Evolutionary conservation across 108 stramenopile genomes (phyloP).

Genomic region (Conticribra weissflogii): DNA sequence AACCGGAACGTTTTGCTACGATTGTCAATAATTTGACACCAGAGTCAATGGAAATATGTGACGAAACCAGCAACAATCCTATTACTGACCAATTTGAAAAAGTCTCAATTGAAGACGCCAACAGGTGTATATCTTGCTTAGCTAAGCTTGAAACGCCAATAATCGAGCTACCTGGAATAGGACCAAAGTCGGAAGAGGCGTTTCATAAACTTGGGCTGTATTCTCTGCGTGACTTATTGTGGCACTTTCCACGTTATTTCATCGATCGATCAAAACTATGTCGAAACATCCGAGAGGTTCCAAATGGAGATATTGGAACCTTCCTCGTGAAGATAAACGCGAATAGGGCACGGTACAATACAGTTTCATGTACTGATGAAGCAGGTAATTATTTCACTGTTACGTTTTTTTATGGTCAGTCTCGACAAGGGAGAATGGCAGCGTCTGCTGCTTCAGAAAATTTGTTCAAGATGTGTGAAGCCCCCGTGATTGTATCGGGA

Average conservation of each 20-base stretch:
- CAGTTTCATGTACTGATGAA: conserved; percentile 34
- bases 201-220: conserved; percentile 30
- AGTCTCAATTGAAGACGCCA: conserved; percentile 22
- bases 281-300: conserved; percentile 8
- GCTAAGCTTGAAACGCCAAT: conserved; percentile 32
- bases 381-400: conserved; percentile 26
- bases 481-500: conserved; percentile 32
- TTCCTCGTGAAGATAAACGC: conserved; percentile 8
- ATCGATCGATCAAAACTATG: conserved; percentile 29
- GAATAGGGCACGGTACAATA: conserved; percentile 10
- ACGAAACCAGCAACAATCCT: too few relatives aligned
- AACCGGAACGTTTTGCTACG: too few relatives aligned
- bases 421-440: conserved; percentile 4
- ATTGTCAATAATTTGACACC: too few relatives aligned
- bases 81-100: not conserved
- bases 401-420: conserved; percentile 25
- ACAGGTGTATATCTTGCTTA: conserved; percentile 16
- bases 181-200: conserved; percentile 28
- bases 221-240: conserved; percentile 38
- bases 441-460: conserved; percentile 10
- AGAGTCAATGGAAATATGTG: too few relatives aligned
- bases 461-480: conserved; percentile 5
- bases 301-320: conserved; percentile 37
- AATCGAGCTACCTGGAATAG: conserved; percentile 23
- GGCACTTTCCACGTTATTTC: conserved; percentile 36